phyloP scores from a whole-genome alignment of 2,329 filamentous ascomycete genomes.

The Cladophialophora exuberans region DNA sequence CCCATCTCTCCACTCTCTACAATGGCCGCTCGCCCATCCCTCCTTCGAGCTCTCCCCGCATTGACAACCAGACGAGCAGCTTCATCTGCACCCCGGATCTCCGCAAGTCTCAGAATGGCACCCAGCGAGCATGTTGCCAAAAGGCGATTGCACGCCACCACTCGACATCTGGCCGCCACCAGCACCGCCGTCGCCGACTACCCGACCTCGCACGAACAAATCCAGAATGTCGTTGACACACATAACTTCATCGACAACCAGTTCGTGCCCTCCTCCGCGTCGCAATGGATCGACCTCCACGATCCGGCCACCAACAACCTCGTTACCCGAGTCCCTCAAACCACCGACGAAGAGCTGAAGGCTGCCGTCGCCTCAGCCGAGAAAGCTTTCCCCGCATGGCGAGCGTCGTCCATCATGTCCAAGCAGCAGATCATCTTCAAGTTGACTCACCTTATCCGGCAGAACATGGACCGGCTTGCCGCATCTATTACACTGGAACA shows the following conservation, averaged over 20 bases:
- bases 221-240: constrained; percentile 60
- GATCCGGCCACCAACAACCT: constrained; percentile 70
- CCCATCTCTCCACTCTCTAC: background rate
- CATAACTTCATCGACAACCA: constrained; percentile 68
- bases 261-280: constrained; percentile 61
- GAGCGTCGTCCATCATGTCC: constrained; percentile 61
- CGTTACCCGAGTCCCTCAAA: constrained; percentile 67
- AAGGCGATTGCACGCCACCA: constrained; percentile 56
- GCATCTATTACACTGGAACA: constrained; percentile 69
- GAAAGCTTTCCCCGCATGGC: constrained; percentile 67
- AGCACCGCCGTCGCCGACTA: constrained; percentile 55
- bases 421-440: constrained; percentile 70
- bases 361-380: constrained; percentile 65
- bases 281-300: constrained; percentile 66
- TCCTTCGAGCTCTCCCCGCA: constrained; percentile 31
- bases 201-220: constrained; percentile 62
- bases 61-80: constrained; percentile 29
- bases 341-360: constrained; percentile 65
- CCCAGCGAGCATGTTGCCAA: constrained; percentile 30
- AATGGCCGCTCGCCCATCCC: constrained; percentile 31
- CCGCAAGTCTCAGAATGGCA: constrained; percentile 30
- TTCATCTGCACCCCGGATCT: constrained; percentile 19
- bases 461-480: constrained; percentile 67
- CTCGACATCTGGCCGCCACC: constrained; percentile 55
- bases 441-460: constrained; percentile 64